These are phyloP conservation scores for Jaminaea rosea DNA, from an alignment of 1,284 basidiomycete genomes.

Conservation along the genomic window DNA sequence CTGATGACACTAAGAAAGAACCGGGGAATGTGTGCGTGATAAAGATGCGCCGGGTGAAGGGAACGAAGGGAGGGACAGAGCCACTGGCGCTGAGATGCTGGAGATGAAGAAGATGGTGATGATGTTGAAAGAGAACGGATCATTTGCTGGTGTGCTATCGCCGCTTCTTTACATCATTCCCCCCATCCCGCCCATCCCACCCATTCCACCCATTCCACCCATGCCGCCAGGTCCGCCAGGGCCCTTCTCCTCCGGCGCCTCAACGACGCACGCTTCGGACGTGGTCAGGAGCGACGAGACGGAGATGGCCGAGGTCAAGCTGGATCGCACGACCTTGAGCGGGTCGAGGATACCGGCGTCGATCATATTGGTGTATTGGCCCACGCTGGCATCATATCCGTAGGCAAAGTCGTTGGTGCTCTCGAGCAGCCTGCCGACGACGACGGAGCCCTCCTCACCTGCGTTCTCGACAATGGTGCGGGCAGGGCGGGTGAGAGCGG, in stretches of 20 bases:
- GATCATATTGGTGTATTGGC: slow-evolving; percentile 91
- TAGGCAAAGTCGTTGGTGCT: slow-evolving; percentile 41
- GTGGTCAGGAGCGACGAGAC: slow-evolving; percentile 86
- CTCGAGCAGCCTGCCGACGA: slow-evolving; percentile 62
- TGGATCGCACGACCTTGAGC: slow-evolving; percentile 44
- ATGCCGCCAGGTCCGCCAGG: slow-evolving; percentile 50
- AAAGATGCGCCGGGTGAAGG: no score
- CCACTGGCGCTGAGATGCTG: no score
- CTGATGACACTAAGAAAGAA: no score
- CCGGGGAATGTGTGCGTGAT: no score
- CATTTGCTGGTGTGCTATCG: no score
- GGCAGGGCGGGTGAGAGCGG: slow-evolving; percentile 67
- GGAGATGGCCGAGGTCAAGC: slow-evolving; percentile 37
- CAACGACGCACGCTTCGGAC: slow-evolving; percentile 84
- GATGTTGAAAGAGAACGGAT: no score
- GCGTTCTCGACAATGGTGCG: slow-evolving; percentile 89
- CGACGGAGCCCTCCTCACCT: slow-evolving; percentile 86
- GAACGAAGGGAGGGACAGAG: no score
- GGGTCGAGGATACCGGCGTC: slow-evolving; percentile 74
- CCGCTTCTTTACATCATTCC: no score
- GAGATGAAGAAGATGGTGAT: no score
- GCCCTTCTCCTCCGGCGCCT: slow-evolving; percentile 74
- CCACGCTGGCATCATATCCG: slow-evolving; percentile 84
- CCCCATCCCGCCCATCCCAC: slow-evolving; percentile 46
- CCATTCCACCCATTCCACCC: slow-evolving; percentile 48